Percentiles rank a stretch among this genome's conserved stretches.
Conservation (phyloP, 2,329 filamentous ascomycete genomes). For the Ilyonectria sp. region DNA sequence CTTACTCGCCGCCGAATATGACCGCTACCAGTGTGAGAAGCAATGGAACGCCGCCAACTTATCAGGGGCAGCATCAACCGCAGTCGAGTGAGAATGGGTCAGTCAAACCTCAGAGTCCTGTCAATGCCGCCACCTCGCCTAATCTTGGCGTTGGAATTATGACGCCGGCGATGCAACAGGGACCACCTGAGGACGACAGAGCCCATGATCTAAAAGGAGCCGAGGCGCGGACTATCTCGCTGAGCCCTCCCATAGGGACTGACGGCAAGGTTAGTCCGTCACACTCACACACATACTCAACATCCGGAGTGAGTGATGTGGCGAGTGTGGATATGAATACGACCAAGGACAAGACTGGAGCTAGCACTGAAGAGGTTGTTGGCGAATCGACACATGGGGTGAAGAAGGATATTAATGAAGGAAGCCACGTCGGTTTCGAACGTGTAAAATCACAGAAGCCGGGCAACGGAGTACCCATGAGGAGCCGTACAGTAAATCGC, state of each 20-base stretch:
- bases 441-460: background rate
- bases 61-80: background rate
- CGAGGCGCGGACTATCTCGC: constrained; percentile 33
- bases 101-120: background rate
- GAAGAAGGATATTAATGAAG: background rate
- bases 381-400: constrained; percentile 1
- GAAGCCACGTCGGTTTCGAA: constrained; percentile 4
- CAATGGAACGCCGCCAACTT: constrained; percentile 9
- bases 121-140: background rate
- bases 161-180: constrained; percentile 12
- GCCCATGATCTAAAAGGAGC: constrained; percentile 14
- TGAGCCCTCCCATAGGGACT: constrained; percentile 35
- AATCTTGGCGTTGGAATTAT: constrained; percentile 14
- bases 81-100: constrained; percentile 11
- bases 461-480: constrained; percentile 13
- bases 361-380: background rate
- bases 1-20: constrained; percentile 2
- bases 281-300: constrained; percentile 27
- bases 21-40: background rate
- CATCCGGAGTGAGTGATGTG: constrained; percentile 29
- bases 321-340: background rate
- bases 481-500: constrained; percentile 26
- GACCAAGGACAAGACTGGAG: constrained; percentile 7
- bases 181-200: background rate
- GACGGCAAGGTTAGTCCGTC: constrained; percentile 33